These are phyloP conservation scores for Elongisporangium undulatum DNA, from an alignment of 352 stramenopile genomes.

Conservation along the genomic window DNA sequence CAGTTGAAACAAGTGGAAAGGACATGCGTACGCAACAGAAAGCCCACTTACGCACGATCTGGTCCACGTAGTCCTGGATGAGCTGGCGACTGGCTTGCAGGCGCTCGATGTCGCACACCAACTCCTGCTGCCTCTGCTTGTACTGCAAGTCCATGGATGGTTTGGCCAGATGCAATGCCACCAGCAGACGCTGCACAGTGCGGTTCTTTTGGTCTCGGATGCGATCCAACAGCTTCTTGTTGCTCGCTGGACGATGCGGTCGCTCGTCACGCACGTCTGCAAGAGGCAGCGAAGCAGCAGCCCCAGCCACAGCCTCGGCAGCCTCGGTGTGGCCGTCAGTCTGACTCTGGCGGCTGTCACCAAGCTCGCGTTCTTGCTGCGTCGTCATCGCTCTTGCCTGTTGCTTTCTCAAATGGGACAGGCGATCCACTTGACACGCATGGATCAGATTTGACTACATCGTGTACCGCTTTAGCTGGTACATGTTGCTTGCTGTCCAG, in stretches of 20 bases:
- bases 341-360: not conserved
- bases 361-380: not conserved
- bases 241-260: constrained; percentile 1
- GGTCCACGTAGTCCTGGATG: constrained; percentile 39
- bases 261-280: not conserved
- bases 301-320: not conserved
- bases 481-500: no score
- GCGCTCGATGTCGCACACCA: constrained; percentile 31
- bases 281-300: not conserved
- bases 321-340: not conserved
- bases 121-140: constrained; percentile 36
- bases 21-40: not conserved
- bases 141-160: constrained; percentile 51
- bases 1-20: not conserved
- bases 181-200: constrained; percentile 53
- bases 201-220: constrained; percentile 57
- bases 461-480: not conserved
- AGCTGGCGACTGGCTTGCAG: constrained; percentile 30
- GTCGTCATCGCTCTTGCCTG: not conserved
- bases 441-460: not conserved
- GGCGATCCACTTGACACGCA: not conserved
- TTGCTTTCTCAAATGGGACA: not conserved
- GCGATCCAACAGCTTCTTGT: constrained; percentile 16
- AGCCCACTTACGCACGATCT: constrained; percentile 36
- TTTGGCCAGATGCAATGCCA: constrained; percentile 41